Evolutionary conservation across 805 yeast genomes (phyloP).

Genomic region (Cyberlindnera lachancei): DNA sequence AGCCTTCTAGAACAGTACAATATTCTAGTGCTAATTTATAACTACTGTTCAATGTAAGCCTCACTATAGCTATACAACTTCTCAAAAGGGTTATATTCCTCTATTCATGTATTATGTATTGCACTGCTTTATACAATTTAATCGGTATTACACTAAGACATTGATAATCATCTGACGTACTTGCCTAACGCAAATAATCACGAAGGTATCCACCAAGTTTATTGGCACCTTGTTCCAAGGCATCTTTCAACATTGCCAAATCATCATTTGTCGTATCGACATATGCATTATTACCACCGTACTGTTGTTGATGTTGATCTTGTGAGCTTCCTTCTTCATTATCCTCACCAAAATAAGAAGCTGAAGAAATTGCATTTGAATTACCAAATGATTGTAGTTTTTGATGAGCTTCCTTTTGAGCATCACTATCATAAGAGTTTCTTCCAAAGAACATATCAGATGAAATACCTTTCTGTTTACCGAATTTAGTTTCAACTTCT

Average conservation of each 20-base stretch:
- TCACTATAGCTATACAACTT: too few species aligned
- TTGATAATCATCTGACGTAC: too few species aligned
- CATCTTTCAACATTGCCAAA: constrained; percentile 81
- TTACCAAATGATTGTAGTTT: constrained; percentile 78
- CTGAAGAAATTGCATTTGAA: constrained; percentile 86
- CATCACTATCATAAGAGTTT: constrained; percentile 69
- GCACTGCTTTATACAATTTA: too few species aligned
- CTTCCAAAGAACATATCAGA: constrained; percentile 94
- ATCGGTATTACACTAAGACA: too few species aligned
- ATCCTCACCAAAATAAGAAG: constrained; percentile 87
- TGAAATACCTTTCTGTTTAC: constrained; percentile 88
- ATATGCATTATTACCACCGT: constrained; percentile 46
- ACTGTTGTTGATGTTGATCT: constrained; percentile 24
- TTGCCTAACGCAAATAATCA: constrained; percentile 61
- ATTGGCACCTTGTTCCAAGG: constrained; percentile 88
- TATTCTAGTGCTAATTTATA: too few species aligned
- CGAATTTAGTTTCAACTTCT: constrained; percentile 69
- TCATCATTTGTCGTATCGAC: constrained; percentile 82
- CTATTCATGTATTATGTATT: too few species aligned
- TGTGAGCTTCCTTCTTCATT: constrained; percentile 38
- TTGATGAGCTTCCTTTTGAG: constrained; percentile 71
- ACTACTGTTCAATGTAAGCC: too few species aligned
- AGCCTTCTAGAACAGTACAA: too few species aligned
- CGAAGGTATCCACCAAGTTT: constrained; percentile 80
- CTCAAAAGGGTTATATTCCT: too few species aligned